These are phyloP conservation scores for Botrytis squamosa DNA, from an alignment of 2,329 filamentous ascomycete species.

Conservation along the genomic window DNA sequence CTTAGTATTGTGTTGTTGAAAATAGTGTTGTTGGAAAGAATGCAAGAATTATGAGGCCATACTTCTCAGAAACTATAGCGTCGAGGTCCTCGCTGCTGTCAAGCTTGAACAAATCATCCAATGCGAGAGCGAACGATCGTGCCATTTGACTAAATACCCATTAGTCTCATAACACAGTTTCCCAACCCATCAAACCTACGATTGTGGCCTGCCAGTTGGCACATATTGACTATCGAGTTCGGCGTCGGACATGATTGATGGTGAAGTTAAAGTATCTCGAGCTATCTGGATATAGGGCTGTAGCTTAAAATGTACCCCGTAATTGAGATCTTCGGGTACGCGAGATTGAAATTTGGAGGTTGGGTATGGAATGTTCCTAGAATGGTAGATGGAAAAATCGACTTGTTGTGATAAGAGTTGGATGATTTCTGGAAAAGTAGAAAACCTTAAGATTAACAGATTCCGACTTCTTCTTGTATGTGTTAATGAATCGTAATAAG, in stretches of 20 bases:
- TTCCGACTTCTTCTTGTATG: slow-evolving; percentile 13
- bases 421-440: not conserved
- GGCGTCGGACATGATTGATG: slow-evolving; percentile 53
- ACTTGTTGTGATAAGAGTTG: not conserved
- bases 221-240: slow-evolving; percentile 78
- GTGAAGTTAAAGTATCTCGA: not conserved
- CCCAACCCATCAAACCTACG: slow-evolving; percentile 55
- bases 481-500: slow-evolving; percentile 12
- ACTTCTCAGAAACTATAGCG: slow-evolving; percentile 80
- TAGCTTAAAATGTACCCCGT: not conserved
- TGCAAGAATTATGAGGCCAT: slow-evolving; percentile 9
- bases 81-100: slow-evolving; percentile 74
- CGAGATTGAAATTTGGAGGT: not conserved
- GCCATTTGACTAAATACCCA: slow-evolving; percentile 69
- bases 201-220: slow-evolving; percentile 72
- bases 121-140: slow-evolving; percentile 78
- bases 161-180: slow-evolving; percentile 20
- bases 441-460: not conserved
- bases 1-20: not conserved
- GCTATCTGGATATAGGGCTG: slow-evolving; percentile 14
- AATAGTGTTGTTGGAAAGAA: slow-evolving; percentile 12
- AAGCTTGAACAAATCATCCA: slow-evolving; percentile 87
- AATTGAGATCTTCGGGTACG: slow-evolving; percentile 9
- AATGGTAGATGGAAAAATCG: not conserved
- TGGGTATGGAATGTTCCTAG: not conserved